Evolutionary conservation across 257 asterid species (phyloP).

Genomic region (Hygrophila difformis): DNA sequence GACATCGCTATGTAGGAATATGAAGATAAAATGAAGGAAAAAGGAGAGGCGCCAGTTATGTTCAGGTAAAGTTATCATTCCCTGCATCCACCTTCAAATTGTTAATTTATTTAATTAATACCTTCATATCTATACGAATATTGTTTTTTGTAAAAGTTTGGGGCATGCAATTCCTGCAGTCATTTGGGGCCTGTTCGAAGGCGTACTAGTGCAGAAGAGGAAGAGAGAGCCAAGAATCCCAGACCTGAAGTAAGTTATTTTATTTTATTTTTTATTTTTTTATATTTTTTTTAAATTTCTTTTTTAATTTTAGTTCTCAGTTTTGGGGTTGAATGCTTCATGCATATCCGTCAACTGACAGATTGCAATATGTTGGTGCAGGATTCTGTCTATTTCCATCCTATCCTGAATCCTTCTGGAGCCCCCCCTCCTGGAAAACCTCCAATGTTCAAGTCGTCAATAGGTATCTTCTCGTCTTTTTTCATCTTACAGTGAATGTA

Average conservation of each 20-base stretch:
- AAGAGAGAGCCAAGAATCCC: slow-evolving; percentile 83
- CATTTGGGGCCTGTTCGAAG: slow-evolving; percentile 87
- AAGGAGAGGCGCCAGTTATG: slow-evolving; percentile 98
- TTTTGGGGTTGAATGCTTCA: no score
- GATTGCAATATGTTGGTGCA: slow-evolving; percentile 30
- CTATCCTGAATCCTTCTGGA: slow-evolving; percentile 95
- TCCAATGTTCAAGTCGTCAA: slow-evolving; percentile 91
- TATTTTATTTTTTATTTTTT: slow-evolving; percentile 14
- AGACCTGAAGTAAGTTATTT: slow-evolving; percentile 56
- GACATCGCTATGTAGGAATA: slow-evolving; percentile 52
- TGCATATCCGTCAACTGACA: slow-evolving; percentile 21
- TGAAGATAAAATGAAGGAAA: slow-evolving; percentile 81
- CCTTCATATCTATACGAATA: background rate
- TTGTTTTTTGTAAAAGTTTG: slow-evolving; percentile 5
- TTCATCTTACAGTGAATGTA: background rate
- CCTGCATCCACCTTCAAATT: background rate
- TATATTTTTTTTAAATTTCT: slow-evolving; percentile 10
- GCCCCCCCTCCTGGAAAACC: slow-evolving; percentile 99
- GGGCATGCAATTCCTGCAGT: slow-evolving; percentile 36
- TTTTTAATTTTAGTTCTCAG: no score
- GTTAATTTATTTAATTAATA: background rate
- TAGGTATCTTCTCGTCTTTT: slow-evolving; percentile 39
- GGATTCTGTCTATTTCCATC: slow-evolving; percentile 98
- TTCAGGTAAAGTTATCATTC: slow-evolving; percentile 63
- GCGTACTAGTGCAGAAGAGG: slow-evolving; percentile 76